Evolutionary conservation across 345 rosid genomes (phyloP), one percentile per base, ranked within the genome.

Genomic region (Camelina sativa): DNA sequence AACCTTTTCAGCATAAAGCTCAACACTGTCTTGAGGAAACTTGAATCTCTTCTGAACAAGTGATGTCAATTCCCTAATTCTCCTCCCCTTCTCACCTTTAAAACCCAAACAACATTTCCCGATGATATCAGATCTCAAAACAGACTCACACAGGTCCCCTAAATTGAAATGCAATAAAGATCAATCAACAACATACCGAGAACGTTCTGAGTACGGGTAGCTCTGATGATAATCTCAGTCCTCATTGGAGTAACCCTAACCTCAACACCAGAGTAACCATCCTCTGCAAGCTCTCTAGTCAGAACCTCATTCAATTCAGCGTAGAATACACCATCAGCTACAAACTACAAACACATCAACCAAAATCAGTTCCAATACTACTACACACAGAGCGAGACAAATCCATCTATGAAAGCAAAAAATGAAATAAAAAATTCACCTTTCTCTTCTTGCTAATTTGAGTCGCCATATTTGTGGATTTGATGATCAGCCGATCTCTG

Each of bases 231-330:
- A 55, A 91, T 91, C 85, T 91, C 97, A 6, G 97, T 86, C 54
- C 89, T 89, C 93, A 89, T 88, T 1, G 96, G 97, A 8, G 97
- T 91, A 17, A 89, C 96, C 76, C 96, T 86, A 63, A 91, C 96
- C 62, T 89, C 96, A 23, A 89, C 96, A 23, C 97, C 96, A 1
- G 97, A 89, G 88, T 91, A 91, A n/a, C 97, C 97, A 84, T 91
- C 97, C 76, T 88, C 93, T 0, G 96, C 92, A 5, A 89, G 90
- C 83, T 89, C 96, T 51, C 96, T 83, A 0, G 91, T 91, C 47
- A 89, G 35, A 0, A 89, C 84, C 79, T 89, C 97, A 19, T 91
- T 91, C 28, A 91, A 76, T 65, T 91, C 97, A 0, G 97, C 96
- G 28, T 76, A 91, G 75, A 89, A 91, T 5, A 89, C 93, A 38